Percentiles rank a stretch among this genome's conserved stretches.
Evolutionary conservation across 2,329 filamentous ascomycete genomes (phyloP).

Genomic region (Colletotrichum salicis): DNA sequence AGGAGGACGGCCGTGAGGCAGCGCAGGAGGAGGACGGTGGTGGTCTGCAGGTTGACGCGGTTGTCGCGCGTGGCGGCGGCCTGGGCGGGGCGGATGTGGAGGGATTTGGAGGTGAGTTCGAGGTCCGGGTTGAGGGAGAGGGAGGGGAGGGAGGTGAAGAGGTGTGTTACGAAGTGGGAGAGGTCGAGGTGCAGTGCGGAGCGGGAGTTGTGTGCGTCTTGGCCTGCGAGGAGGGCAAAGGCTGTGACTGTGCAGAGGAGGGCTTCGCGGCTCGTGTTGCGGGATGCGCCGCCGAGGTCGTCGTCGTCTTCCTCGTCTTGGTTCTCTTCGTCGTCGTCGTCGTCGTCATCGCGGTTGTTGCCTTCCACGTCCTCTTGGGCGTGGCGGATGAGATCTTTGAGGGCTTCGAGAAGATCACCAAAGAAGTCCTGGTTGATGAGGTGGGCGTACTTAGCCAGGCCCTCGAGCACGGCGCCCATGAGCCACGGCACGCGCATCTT

Average conservation of each 20-base stretch:
- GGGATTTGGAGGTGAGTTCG: slow-evolving; percentile 79
- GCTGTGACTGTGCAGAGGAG: slow-evolving; percentile 96
- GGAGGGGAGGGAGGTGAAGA: slow-evolving; percentile 86
- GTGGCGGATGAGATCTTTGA: slow-evolving; percentile 90
- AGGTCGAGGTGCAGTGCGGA: slow-evolving; percentile 87
- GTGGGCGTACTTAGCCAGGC: slow-evolving; percentile 91
- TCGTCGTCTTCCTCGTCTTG: slow-evolving; percentile 51
- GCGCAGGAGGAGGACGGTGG: slow-evolving; percentile 89
- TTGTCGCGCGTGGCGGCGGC: slow-evolving; percentile 52
- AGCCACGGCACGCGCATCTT: slow-evolving; percentile 84
- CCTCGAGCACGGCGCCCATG: slow-evolving; percentile 97
- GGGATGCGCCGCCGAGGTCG: slow-evolving; percentile 59
- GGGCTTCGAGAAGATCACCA: slow-evolving; percentile 90
- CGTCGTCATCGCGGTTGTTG: slow-evolving; percentile 52
- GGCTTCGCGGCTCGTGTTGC: slow-evolving; percentile 85
- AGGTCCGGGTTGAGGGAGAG: slow-evolving; percentile 86
- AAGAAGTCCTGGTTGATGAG: slow-evolving; percentile 99
- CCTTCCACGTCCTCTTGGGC: slow-evolving; percentile 66
- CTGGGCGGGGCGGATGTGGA: slow-evolving; percentile 66
- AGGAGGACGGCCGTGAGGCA: slow-evolving; percentile 85
- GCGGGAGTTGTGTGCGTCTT: slow-evolving; percentile 88
- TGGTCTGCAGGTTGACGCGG: slow-evolving; percentile 89
- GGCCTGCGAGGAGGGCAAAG: slow-evolving; percentile 93
- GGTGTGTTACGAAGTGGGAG: slow-evolving; percentile 92
- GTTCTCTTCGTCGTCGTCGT: slow-evolving; percentile 44